phyloP scores from a whole-genome alignment of 2,329 filamentous ascomycete species.

The Lasiodiplodia theobromae region DNA sequence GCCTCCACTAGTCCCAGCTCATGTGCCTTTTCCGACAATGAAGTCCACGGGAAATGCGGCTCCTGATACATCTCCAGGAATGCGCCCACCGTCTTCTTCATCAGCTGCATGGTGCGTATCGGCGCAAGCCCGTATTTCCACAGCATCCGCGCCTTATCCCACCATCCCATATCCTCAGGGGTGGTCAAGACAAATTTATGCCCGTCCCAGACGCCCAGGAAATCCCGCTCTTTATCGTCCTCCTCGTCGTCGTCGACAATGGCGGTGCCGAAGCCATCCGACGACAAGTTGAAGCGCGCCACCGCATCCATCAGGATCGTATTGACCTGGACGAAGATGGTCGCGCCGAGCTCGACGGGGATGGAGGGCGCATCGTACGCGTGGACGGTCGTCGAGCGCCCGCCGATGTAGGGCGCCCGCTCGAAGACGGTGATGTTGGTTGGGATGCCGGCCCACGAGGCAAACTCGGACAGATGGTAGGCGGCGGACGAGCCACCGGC shows the following conservation, averaged over 20 bases:
- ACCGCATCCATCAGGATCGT: slow-evolving; percentile 79
- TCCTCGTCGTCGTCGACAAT: slow-evolving; percentile 51
- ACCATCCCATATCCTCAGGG: slow-evolving; percentile 71
- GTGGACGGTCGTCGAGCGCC: slow-evolving; percentile 84
- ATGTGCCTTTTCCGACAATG: slow-evolving; percentile 71
- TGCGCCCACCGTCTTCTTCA: slow-evolving; percentile 72
- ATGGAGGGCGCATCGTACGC: slow-evolving; percentile 71
- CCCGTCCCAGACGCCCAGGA: slow-evolving; percentile 87
- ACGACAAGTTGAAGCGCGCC: slow-evolving; percentile 71
- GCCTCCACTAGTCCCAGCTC: slow-evolving; percentile 71
- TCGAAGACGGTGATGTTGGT: slow-evolving; percentile 91
- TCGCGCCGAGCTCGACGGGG: slow-evolving; percentile 86
- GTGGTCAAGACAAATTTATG: slow-evolving; percentile 73
- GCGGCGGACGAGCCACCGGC: slow-evolving; percentile 87
- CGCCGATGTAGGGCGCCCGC: slow-evolving; percentile 77
- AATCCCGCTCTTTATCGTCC: slow-evolving; percentile 39
- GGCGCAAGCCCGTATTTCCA: slow-evolving; percentile 88
- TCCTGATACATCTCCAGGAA: slow-evolving; percentile 83
- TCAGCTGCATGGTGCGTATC: slow-evolving; percentile 73
- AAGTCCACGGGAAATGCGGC: slow-evolving; percentile 84
- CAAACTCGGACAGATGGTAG: slow-evolving; percentile 79
- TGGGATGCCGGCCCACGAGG: slow-evolving; percentile 63
- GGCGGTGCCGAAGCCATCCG: slow-evolving; percentile 44
- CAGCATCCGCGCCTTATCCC: slow-evolving; percentile 78
- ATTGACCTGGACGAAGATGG: slow-evolving; percentile 89